Evolutionary conservation across 768 basidiomycete species (phyloP), one percentile per base, ranked within the genome.

Genomic region (Russula compacta): DNA sequence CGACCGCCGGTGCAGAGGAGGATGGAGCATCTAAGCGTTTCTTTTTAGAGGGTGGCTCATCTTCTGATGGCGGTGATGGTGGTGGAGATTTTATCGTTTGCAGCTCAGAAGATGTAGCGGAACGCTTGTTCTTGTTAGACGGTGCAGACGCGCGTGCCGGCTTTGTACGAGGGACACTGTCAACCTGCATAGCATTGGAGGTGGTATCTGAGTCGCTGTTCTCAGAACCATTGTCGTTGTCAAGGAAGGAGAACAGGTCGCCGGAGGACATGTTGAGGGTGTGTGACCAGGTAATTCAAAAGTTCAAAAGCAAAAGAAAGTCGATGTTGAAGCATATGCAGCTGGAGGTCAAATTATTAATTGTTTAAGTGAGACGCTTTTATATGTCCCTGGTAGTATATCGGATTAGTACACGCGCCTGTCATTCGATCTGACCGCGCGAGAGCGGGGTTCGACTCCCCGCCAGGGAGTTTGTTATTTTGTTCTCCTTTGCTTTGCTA

Each of bases 171-270:
- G 53, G 39, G 43, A 40, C 40, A 0, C 9, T 17, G 57, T 63
- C 61, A 32, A 63, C 56, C 29, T 62, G 56, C 56, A 62, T 58
- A n/a, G 11, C 51, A 47, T 49, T 24, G 12, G 67, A 29, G 8
- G 73, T 70, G 19, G 64, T 42, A 5, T 77, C 68, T 59, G 70
- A 73, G 39, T 73, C 75, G 50, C 77, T 73, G n/a, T 77, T 74
- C 9, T 68, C 67, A 4, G 63, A 60, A 12, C 55, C 61, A 19
- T 69, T 66, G 24, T 52, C 42, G 40, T 69, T 65, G 58, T 84
- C 79, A 47, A 88, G 79, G 71, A 88, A 88, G 3, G 85, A 84
- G 70, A 88, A 88, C 38, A 87, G 77, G 68, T 86, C 83, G 63
- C 68, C 67, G 7, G 73, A 65, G 56, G 70, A 60, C 74, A 74